Conservation (phyloP, 352 stramenopile genomes). For the Globisporangium echinulatum region DNA sequence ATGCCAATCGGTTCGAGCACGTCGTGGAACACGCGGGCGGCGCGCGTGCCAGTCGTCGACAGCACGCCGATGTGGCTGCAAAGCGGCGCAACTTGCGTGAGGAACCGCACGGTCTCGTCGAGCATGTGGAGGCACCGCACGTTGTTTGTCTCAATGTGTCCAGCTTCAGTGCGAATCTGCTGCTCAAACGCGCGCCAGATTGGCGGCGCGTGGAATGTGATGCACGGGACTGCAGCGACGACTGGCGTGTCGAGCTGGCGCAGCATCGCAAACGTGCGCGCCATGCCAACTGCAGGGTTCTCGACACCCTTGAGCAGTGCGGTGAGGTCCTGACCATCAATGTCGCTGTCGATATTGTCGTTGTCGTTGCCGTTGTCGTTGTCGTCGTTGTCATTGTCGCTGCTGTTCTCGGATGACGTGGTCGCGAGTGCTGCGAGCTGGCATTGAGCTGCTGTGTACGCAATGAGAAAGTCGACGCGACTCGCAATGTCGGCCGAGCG, state of each 20-base stretch:
- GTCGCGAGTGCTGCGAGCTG: neutral
- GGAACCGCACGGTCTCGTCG: conserved; percentile 28
- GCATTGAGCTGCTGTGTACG: conserved; percentile 1
- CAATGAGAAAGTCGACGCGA: conserved; percentile 25
- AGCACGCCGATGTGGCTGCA: conserved; percentile 29
- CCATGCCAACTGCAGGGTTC: conserved; percentile 44
- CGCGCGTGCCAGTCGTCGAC: conserved; percentile 35
- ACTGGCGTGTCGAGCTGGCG: conserved; percentile 22
- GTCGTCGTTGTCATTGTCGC: neutral
- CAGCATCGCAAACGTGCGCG: conserved; percentile 36
- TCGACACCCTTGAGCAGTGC: conserved; percentile 5
- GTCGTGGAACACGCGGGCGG: conserved; percentile 29
- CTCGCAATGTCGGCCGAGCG: conserved; percentile 32
- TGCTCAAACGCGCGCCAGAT: conserved; percentile 38
- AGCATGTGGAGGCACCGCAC: conserved; percentile 42
- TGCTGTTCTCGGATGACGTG: neutral
- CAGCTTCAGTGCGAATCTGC: conserved; percentile 2
- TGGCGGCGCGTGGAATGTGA: conserved; percentile 39
- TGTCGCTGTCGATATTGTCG: neutral
- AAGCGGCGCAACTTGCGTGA: conserved; percentile 21
- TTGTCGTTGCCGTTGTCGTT: neutral
- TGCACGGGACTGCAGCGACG: conserved; percentile 37
- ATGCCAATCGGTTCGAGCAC: conserved; percentile 35
- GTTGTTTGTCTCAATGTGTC: neutral
- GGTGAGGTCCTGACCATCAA: too few relatives aligned